Evolutionary conservation across 2,329 filamentous ascomycete species (phyloP), one percentile per base, ranked within the genome.

Genomic region (Monosporascus ibericus): DNA sequence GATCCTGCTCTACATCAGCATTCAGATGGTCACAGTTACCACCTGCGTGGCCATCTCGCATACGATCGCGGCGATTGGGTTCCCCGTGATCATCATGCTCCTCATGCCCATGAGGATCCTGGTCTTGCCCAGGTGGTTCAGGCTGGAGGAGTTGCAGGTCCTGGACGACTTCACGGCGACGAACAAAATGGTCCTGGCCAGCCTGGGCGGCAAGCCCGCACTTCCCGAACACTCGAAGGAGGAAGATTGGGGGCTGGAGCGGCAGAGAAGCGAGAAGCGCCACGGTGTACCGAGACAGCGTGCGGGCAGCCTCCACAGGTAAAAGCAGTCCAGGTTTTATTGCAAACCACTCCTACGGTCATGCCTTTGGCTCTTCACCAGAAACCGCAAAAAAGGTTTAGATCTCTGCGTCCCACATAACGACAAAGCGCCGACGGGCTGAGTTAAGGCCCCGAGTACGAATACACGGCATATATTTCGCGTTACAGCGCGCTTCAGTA

Each of bases 31-130:
- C 3, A 76, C 74, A 2, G 79, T 83, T 20, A 73, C 72, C 1
- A 73, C 75, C 6, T 79, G 75, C 3, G 79, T 84, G 14, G 80
- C 78, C 0, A 78, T 84, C 49, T 81, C 79, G 2, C 78, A 83
- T 62, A 84, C 80, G 0, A 77, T 83, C 24, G 81, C 77, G 0
- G 81, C 79, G 0, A 81, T 84, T 30, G 75, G 78, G 0, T 84
- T 84, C 55, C 81, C 81, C 0, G 72, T 84, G 15, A 72, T 83
- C 49, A 82, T 84, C 53, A 70, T 80, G 18, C 63, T 76, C 4
- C 69, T 83, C 18, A 81, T 84, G 7, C 81, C 81, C 0, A 59
- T 82, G 30, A 68, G 79, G 3, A 78, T 74, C 54, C 69, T 72
- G 50, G 50, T 77, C 0, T 64, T 83, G 56, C 79, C 80, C 1